Evolutionary conservation across 2,329 filamentous ascomycete species (phyloP), one percentile per base, ranked within the genome.

Genomic region (Talaromyces verruculosus): DNA sequence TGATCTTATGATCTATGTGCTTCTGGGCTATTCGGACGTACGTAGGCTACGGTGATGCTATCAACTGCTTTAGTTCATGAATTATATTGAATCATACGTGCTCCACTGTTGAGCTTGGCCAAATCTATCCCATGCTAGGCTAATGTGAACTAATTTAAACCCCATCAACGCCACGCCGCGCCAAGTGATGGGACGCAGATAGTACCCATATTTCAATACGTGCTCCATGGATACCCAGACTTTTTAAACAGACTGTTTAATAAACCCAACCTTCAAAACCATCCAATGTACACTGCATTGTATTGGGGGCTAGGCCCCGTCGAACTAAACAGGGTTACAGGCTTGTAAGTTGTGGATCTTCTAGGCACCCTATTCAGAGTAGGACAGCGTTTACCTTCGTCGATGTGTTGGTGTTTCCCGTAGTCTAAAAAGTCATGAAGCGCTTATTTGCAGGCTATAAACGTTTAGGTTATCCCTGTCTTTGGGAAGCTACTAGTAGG

Each of bases 301-400:
- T 15, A 33, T 63, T 63, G 61, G 61, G 61, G 61, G 61, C 61
- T 55, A 55, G 61, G 35, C 61, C 35, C 28, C 30, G 25, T 61
- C 30, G 59, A 37, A 61, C 59, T 61, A 61, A 45, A 35, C 45
- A 41, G 37, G 28, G n/a, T 35, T 35, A 17, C 51, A 55, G 51
- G 51, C 28, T 55, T 55, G 28, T 33, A 55, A 47, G 5, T 8
- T 22, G 33, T 53, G 33, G 45, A 53, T 49, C 60, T 28, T 19
- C 25, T 28, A 55, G 15, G 51, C 51, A 57, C 30, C 51, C 28
- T 22, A 13, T 30, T 57, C n/a, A 57, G 51, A 37, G 19, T 37
- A 45, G 41, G 28, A 25, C 19, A 61, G 59, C 59, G 59, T 61
- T 47, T 47, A 57, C 30, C 7, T 33, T 33, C 7, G n/a, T 57